phyloP scores from a whole-genome alignment of 1,139 yeast species.

The Geotrichum phurueaensis region DNA sequence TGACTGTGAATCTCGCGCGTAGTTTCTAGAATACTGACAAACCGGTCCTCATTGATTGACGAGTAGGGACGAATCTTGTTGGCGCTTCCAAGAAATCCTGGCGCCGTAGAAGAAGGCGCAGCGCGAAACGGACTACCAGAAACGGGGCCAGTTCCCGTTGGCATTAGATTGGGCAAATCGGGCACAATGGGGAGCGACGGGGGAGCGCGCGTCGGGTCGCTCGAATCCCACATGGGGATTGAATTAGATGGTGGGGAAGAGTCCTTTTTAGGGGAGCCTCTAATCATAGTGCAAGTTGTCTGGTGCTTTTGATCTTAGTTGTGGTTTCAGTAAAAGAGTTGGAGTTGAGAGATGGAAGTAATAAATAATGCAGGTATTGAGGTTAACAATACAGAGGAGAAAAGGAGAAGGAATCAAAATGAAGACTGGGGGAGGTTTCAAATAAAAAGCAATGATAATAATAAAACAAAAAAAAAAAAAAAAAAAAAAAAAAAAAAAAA shows the following conservation, averaged over 20 bases:
- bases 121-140: slow-evolving; percentile 19
- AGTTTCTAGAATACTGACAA: slow-evolving; percentile 30
- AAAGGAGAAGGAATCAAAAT: neutral
- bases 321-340: neutral
- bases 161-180: slow-evolving; percentile 30
- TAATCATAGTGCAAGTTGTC: neutral
- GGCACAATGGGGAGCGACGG: slow-evolving; percentile 37
- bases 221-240: slow-evolving; percentile 33
- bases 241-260: neutral
- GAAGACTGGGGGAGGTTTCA: neutral
- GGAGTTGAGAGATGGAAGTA: neutral
- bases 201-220: slow-evolving; percentile 38
- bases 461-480: too few species aligned
- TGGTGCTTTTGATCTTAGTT: neutral
- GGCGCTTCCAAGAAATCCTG: neutral
- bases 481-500: neutral
- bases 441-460: neutral
- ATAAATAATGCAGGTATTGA: neutral
- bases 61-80: slow-evolving; percentile 1
- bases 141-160: slow-evolving; percentile 24
- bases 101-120: neutral
- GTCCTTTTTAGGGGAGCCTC: neutral
- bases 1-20: slow-evolving; percentile 30
- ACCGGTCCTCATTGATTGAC: slow-evolving; percentile 31
- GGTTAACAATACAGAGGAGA: neutral